Conservation (phyloP, 1,139 yeast genomes). For the Hansenula sp. region DNA sequence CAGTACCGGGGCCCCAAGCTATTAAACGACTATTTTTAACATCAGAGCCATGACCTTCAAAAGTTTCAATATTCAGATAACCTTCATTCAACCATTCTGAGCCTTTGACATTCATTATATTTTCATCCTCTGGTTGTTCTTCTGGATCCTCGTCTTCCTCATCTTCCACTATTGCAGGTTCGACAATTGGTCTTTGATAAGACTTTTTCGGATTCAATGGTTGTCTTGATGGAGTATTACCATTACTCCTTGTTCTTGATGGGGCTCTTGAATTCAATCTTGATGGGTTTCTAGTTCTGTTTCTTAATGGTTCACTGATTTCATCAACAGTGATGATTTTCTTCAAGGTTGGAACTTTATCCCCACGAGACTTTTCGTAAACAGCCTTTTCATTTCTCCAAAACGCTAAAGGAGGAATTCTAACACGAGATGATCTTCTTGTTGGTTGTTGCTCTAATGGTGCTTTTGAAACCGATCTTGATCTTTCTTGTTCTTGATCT, state of each 20-base stretch:
- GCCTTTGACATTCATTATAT: constrained; percentile 29
- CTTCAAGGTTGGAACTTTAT: constrained; percentile 56
- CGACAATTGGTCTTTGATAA: constrained; percentile 3
- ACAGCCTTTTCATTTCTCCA: constrained; percentile 84
- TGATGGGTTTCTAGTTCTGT: background rate
- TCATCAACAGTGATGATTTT: constrained; percentile 52
- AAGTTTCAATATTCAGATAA: constrained; percentile 45
- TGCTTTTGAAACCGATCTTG: constrained; percentile 17
- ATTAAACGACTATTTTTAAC: constrained; percentile 42
- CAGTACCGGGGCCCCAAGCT: constrained; percentile 69
- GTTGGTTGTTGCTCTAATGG: constrained; percentile 15
- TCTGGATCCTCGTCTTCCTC: constrained; percentile 18
- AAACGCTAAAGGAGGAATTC: constrained; percentile 71
- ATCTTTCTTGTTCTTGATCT: constrained; percentile 11
- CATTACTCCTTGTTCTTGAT: constrained; percentile 7
- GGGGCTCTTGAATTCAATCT: constrained; percentile 4
- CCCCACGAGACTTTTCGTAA: constrained; percentile 48
- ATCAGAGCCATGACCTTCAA: constrained; percentile 49
- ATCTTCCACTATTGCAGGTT: constrained; percentile 20
- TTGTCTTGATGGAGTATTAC: background rate
- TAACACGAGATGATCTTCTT: constrained; percentile 59
- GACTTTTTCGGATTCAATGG: constrained; percentile 1
- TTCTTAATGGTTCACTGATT: constrained; percentile 8
- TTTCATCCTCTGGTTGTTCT: constrained; percentile 28
- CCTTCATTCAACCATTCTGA: constrained; percentile 56